Conservation (phyloP, 2,329 filamentous ascomycete genomes). For the Chaetomium sp. region DNA sequence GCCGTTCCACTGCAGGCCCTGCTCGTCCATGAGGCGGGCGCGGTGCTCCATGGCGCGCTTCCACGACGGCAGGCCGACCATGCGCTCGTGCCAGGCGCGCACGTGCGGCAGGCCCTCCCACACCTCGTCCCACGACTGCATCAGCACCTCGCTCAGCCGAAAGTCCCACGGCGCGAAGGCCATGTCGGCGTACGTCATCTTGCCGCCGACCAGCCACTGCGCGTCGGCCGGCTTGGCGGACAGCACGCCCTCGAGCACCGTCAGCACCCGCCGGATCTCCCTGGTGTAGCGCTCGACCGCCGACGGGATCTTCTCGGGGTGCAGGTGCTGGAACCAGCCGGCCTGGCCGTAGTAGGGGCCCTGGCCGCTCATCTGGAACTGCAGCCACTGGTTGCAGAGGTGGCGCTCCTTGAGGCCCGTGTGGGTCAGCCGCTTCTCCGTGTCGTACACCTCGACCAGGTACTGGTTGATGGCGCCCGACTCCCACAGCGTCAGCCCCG, state of each 20-base stretch:
- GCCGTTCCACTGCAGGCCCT: conserved; percentile 42
- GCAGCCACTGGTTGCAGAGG: conserved; percentile 46
- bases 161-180: conserved; percentile 34
- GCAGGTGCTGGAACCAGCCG: conserved; percentile 33
- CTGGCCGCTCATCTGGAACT: conserved; percentile 48
- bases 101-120: conserved; percentile 37
- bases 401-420: conserved; percentile 40
- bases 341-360: conserved; percentile 48
- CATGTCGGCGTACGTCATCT: conserved; percentile 34
- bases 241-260: conserved; percentile 31
- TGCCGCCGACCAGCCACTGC: conserved; percentile 35
- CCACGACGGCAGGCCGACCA: conserved; percentile 41
- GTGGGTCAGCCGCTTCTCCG: conserved; percentile 44
- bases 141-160: conserved; percentile 31
- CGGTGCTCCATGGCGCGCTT: conserved; percentile 40
- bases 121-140: conserved; percentile 33
- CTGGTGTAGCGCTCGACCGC: conserved; percentile 33
- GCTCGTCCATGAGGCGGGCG: conserved; percentile 42
- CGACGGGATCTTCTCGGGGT: conserved; percentile 34
- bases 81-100: conserved; percentile 43
- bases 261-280: conserved; percentile 34
- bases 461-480: conserved; percentile 54
- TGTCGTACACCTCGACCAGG: conserved; percentile 50
- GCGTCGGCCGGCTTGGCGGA: conserved; percentile 15
- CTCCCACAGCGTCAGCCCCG: conserved; percentile 51